These are phyloP conservation scores for Alternaria novae-zelandiae DNA, from an alignment of 2,329 filamentous ascomycete genomes.

Conservation along the genomic window DNA sequence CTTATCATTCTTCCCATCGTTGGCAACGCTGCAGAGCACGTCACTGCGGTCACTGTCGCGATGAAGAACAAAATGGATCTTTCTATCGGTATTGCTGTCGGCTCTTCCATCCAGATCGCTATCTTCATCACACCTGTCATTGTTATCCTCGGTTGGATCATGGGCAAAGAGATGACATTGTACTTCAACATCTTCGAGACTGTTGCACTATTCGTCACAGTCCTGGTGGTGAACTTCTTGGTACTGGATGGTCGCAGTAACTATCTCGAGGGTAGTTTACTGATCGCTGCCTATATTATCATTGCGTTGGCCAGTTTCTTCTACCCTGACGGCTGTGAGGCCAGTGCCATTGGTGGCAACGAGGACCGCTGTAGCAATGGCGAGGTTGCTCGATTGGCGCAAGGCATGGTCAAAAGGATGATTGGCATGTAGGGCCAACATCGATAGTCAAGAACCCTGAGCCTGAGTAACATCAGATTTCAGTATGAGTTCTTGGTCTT, in stretches of 20 bases:
- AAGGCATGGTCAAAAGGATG: conserved; percentile 28
- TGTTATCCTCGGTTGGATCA: conserved; percentile 79
- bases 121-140: conserved; percentile 79
- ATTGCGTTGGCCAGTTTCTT: conserved; percentile 67
- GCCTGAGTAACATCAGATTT: conserved; percentile 1
- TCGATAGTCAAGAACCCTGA: not conserved
- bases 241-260: conserved; percentile 84
- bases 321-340: conserved; percentile 53
- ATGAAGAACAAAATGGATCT: conserved; percentile 87
- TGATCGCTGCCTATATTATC: conserved; percentile 80
- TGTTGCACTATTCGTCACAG: conserved; percentile 79
- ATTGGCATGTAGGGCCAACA: conserved; percentile 15
- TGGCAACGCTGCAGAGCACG: conserved; percentile 83
- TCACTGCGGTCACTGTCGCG: conserved; percentile 79
- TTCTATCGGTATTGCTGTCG: conserved; percentile 80
- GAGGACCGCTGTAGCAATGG: conserved; percentile 23
- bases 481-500: not conserved
- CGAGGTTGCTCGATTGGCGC: conserved; percentile 11
- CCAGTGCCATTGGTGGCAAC: conserved; percentile 54
- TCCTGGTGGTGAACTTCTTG: conserved; percentile 84
- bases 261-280: conserved; percentile 77
- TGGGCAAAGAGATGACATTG: conserved; percentile 72
- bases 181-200: conserved; percentile 69
- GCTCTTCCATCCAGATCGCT: conserved; percentile 80
- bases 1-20: conserved; percentile 82